Evolutionary conservation across 768 basidiomycete genomes (phyloP), one percentile per base, ranked within the genome.

Genomic region (Hortiboletus flavorubellus): DNA sequence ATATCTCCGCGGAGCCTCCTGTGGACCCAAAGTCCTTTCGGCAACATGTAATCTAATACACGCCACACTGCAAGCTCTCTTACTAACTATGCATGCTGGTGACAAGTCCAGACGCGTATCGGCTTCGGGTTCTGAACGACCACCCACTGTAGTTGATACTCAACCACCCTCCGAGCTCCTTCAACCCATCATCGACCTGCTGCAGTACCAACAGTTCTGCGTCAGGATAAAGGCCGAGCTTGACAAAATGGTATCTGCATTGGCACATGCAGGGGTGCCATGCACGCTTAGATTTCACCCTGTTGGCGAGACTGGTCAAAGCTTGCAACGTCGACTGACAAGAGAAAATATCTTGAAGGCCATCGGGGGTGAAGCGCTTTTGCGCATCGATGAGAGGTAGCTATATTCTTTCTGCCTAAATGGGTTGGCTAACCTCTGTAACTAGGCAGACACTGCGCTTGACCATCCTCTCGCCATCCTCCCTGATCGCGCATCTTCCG

Each of bases 171-270:
- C 82, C 15, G 75, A 76, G 3, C 69, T 92, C 37, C 77, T 93
- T 15, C 87, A 85, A 39, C 88, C 88, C 0, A 75, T 92, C 58
- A 85, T 92, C 56, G 89, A 92, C 65, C 62, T 91, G 31, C 70
- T 93, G 40, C 91, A 92, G 69, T 93, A 93, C 65, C 80, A 82
- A 61, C 81, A 82, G 26, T 91, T 93, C 67, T 87, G 86, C 64
- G 68, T 76, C 55, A 77, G 84, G 55, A 75, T 92, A 45, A 78
- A 80, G 58, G 52, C 67, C 1, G 87, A 90, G 71, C 68, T 93
- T 34, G 68, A 72, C 39, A 79, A 75, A 59, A 76, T 83, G 51
- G 73, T 74, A 8, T 48, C 56, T 18, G 81, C 83, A 5, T 69
- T 92, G 49, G 69, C 68, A 21, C 68, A 56, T 42, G 83, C 79